These are phyloP conservation scores for Suhomyces emberorum DNA, from an alignment of 805 yeast genomes.

Conservation along the genomic window DNA sequence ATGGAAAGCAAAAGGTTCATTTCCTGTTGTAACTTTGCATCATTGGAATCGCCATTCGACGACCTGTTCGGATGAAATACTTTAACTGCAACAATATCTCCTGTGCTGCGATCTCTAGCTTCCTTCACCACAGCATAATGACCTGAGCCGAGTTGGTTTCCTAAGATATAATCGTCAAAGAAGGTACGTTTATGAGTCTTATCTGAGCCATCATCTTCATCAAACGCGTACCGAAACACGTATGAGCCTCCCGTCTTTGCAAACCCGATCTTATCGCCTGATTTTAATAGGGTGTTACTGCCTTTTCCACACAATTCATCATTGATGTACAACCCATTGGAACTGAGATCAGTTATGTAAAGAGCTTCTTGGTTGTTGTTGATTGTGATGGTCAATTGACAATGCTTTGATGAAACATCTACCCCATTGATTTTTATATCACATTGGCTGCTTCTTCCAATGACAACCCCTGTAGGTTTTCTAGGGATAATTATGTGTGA, in stretches of 20 bases:
- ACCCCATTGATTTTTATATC: conserved; percentile 51
- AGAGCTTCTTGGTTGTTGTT: conserved; percentile 32
- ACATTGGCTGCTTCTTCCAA: conserved; percentile 61
- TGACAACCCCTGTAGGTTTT: conserved; percentile 23
- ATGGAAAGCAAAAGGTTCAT: conserved; percentile 61
- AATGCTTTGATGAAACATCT: conserved; percentile 67
- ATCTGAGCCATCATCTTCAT: conserved; percentile 24
- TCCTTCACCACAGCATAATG: conserved; percentile 82
- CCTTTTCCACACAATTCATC: conserved; percentile 51
- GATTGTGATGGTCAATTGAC: conserved; percentile 45
- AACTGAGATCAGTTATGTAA: conserved; percentile 53
- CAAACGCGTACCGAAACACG: conserved; percentile 44
- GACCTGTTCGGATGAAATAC: conserved; percentile 58
- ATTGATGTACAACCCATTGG: conserved; percentile 69
- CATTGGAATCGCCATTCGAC: conserved; percentile 12
- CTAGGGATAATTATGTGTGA: conserved; percentile 22
- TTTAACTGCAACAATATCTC: conserved; percentile 67
- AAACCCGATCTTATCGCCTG: conserved; percentile 63
- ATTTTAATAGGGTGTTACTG: conserved; percentile 47
- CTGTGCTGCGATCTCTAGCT: conserved; percentile 55
- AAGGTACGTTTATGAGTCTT: conserved; percentile 35
- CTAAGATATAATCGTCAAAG: conserved; percentile 54
- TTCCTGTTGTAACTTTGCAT: conserved; percentile 55
- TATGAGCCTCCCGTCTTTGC: conserved; percentile 50
- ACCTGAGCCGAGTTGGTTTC: conserved; percentile 66